These are phyloP conservation scores for Kalmusia sp. DNA, from an alignment of 2,329 filamentous ascomycete species.

Conservation along the genomic window DNA sequence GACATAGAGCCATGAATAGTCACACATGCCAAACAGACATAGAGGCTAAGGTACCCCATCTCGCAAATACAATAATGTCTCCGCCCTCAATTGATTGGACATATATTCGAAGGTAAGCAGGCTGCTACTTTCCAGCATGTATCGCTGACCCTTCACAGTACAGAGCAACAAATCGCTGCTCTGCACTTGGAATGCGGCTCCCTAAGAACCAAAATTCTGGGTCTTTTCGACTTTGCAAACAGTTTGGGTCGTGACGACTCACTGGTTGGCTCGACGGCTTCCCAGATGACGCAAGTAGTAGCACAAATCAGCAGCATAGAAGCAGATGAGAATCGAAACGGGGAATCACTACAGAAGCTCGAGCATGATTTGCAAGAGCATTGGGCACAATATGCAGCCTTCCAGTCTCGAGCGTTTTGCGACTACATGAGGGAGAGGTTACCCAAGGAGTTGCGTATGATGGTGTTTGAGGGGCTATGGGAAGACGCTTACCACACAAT, in stretches of 20 bases:
- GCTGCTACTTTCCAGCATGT: not conserved
- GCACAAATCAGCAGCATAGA: not conserved
- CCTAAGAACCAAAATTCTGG: not conserved
- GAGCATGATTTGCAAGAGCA: not conserved
- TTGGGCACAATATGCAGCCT: not conserved
- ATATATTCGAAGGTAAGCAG: not conserved
- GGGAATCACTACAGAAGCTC: not conserved
- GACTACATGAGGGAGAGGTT: not conserved
- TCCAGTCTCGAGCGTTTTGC: not conserved
- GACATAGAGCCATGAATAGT: no score
- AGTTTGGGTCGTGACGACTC: not conserved
- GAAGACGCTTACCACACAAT: not conserved
- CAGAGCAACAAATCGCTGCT: not conserved
- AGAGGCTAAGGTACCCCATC: no score
- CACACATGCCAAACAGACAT: no score
- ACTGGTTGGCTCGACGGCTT: not conserved
- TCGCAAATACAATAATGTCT: no score
- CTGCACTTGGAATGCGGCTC: not conserved
- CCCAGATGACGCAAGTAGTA: not conserved
- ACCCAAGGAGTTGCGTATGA: not conserved
- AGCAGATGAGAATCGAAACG: not conserved
- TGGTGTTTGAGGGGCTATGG: not conserved
- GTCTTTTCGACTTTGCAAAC: constrained; percentile 2
- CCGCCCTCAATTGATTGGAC: not conserved
- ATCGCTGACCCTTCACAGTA: not conserved